Evolutionary conservation across 805 yeast species (phyloP).

Genomic region (Suhomyces canberraensis): DNA sequence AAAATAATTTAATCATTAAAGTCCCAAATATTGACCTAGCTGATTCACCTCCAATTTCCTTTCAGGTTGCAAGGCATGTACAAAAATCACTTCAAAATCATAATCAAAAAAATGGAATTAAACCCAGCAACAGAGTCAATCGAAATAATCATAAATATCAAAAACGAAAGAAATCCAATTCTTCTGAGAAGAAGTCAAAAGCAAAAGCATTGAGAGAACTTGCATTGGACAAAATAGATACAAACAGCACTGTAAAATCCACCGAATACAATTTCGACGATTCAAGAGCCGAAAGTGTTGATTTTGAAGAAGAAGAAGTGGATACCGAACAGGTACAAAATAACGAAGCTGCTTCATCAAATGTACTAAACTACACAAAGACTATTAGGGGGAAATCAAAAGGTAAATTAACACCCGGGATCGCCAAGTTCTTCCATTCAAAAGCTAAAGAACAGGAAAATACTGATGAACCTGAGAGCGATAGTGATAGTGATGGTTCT

Average conservation of each 20-base stretch:
- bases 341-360: background rate
- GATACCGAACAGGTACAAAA: background rate
- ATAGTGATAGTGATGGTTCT: slow-evolving; percentile 14
- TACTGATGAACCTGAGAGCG: slow-evolving; percentile 8
- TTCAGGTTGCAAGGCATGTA: slow-evolving; percentile 22
- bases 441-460: background rate
- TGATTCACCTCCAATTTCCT: slow-evolving; percentile 32
- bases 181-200: background rate
- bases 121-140: background rate
- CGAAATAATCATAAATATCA: too few species aligned
- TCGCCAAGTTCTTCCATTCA: slow-evolving; percentile 9
- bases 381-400: slow-evolving; percentile 7
- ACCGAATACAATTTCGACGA: background rate
- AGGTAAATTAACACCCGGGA: slow-evolving; percentile 1
- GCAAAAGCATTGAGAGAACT: background rate
- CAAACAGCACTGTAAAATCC: background rate
- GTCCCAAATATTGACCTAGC: slow-evolving; percentile 7
- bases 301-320: background rate
- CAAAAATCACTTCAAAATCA: slow-evolving; percentile 12
- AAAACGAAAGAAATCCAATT: background rate
- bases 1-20: slow-evolving; percentile 1
- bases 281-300: background rate
- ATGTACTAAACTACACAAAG: background rate
- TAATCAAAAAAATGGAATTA: background rate
- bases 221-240: background rate